These are phyloP conservation scores for Penicillium psychrofluorescens DNA, from an alignment of 495 filamentous ascomycete species.

Conservation along the genomic window DNA sequence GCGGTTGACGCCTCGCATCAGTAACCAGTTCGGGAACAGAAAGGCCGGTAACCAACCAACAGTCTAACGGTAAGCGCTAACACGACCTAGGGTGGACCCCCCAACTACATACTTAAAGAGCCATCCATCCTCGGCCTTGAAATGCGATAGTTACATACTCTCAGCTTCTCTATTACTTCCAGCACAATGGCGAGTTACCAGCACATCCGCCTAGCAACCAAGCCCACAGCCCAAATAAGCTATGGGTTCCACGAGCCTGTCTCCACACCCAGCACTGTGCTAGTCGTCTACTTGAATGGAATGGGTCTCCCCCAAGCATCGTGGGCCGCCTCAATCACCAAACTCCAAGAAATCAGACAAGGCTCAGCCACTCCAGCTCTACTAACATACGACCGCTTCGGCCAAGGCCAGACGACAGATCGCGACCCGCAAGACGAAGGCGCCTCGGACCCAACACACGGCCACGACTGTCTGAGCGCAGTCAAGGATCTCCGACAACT, in stretches of 20 bases:
- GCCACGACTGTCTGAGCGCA: constrained; percentile 43
- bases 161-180: neutral
- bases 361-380: constrained; percentile 31
- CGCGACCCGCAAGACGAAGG: constrained; percentile 45
- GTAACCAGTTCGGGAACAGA: no score
- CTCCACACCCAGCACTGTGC: constrained; percentile 12
- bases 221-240: constrained; percentile 19
- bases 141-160: no score
- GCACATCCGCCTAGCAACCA: constrained; percentile 16
- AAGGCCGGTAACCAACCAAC: no score
- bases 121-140: no score
- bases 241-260: constrained; percentile 16
- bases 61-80: no score
- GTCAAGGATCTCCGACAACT: constrained; percentile 47
- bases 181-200: constrained; percentile 8
- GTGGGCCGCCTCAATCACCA: constrained; percentile 41
- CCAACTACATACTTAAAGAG: no score
- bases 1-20: no score
- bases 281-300: constrained; percentile 59
- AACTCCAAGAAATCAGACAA: constrained; percentile 26
- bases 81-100: no score
- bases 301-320: constrained; percentile 42
- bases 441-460: constrained; percentile 32
- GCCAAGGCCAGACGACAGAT: constrained; percentile 49
- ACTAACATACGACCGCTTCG: constrained; percentile 58